Evolutionary conservation across 2,329 filamentous ascomycete species (phyloP), one percentile per base, ranked within the genome.

Genomic region (Biscogniauxia marginata): DNA sequence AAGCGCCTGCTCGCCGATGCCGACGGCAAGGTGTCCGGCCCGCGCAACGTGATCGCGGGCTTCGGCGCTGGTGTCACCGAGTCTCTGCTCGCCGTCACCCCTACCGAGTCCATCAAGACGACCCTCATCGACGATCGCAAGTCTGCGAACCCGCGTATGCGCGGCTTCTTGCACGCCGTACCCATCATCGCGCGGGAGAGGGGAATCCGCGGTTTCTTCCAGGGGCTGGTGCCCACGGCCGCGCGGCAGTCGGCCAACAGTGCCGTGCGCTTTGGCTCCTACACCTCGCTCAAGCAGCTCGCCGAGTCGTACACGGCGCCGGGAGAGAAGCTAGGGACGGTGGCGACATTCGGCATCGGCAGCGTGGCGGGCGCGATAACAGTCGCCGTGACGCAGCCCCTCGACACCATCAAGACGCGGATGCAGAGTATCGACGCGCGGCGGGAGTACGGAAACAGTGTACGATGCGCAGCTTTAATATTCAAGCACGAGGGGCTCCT

Each of bases 61-160:
- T 96, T 99, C 70, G 91, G 93, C 57, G 95, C 95, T 7, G 95
- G 95, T 55, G 90, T 96, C 51, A 98, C 93, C 2, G 95, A 99
- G 77, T 96, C 90, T 3, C 77, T 97, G 51, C 77, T 99, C 3
- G 95, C 95, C 9, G 95, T 99, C 30, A 99, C 95, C 30, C 95
- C 95, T 0, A 97, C 96, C 57, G 95, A 99, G 77, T 96, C 91
- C 68, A 97, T 99, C 76, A 99, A 99, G 81, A 99, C 95, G 50
- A 96, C 96, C 65, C 79, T 99, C 83, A 98, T 99, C 70, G 95
- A 99, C 71, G 95, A 99, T 75, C 89, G 90, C 66, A 99, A 99
- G 78, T 82, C 84, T 3, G 80, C 85, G 23, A 90, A 91, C 39
- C 95, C 95, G 30, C 87, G 93, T 16, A 88, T 99, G 85, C 85